These are phyloP conservation scores for Venturia effusa DNA, from an alignment of 2,329 filamentous ascomycete genomes.

Conservation along the genomic window DNA sequence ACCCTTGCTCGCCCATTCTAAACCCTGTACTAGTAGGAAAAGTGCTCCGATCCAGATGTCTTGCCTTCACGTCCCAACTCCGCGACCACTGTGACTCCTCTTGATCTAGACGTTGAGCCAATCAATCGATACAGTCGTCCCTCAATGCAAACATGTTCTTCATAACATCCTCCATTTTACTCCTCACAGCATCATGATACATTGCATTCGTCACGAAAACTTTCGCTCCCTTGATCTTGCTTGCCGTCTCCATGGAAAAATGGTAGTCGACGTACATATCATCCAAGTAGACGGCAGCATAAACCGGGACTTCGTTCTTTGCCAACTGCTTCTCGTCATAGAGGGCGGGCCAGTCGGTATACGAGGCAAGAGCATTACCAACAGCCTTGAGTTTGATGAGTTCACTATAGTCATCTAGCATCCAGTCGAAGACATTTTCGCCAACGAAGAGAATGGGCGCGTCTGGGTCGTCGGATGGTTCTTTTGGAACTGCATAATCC, in stretches of 20 bases:
- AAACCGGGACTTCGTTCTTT: slow-evolving; percentile 73
- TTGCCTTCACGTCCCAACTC: too few relatives aligned
- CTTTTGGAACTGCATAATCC: slow-evolving; percentile 36
- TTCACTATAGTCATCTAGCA: slow-evolving; percentile 73
- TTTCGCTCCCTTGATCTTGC: slow-evolving; percentile 63
- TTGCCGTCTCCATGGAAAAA: slow-evolving; percentile 62
- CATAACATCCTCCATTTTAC: slow-evolving; percentile 65
- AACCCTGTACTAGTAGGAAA: too few relatives aligned
- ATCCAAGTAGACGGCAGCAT: slow-evolving; percentile 71
- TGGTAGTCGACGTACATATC: slow-evolving; percentile 89
- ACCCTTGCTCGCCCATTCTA: too few relatives aligned
- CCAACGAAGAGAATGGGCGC: slow-evolving; percentile 68
- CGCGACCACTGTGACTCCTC: too few relatives aligned
- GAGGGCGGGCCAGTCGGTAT: slow-evolving; percentile 60
- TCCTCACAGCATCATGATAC: slow-evolving; percentile 75
- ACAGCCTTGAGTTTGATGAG: slow-evolving; percentile 57
- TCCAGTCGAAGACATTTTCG: slow-evolving; percentile 84
- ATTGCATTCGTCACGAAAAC: slow-evolving; percentile 76
- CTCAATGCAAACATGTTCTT: slow-evolving; percentile 65
- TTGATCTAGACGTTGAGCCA: not conserved
- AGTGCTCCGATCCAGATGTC: too few relatives aligned
- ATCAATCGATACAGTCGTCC: slow-evolving; percentile 48
- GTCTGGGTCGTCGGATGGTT: slow-evolving; percentile 21
- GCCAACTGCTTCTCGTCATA: slow-evolving; percentile 66
- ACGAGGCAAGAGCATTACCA: slow-evolving; percentile 59